These are phyloP conservation scores for Arctium lappa DNA, from an alignment of 129 eudicot genomes.

Conservation along the genomic window DNA sequence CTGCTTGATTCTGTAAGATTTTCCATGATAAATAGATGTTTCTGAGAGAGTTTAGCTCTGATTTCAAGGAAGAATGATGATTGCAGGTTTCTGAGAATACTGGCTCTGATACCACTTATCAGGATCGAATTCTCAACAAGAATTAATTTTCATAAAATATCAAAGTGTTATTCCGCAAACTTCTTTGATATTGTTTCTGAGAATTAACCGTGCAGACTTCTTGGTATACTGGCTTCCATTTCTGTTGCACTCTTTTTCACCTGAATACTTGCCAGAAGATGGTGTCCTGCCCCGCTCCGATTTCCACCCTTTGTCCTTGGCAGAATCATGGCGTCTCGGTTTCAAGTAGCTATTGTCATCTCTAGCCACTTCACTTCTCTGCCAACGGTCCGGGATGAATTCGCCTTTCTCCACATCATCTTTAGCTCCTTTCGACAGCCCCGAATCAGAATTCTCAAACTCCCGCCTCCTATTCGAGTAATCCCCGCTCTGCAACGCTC, in stretches of 20 bases:
- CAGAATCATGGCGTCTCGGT: constrained; percentile 35
- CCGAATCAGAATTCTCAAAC: constrained; percentile 28
- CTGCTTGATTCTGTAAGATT: too few relatives aligned
- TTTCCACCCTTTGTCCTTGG: constrained; percentile 52
- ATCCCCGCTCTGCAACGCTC: constrained; percentile 21
- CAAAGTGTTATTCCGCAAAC: too few relatives aligned
- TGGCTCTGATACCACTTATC: too few relatives aligned
- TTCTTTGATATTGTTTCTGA: too few relatives aligned
- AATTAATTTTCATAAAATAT: too few relatives aligned
- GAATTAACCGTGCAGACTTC: constrained; percentile 65
- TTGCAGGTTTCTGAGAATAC: too few relatives aligned
- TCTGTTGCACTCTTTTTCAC: constrained; percentile 48
- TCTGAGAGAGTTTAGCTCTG: too few relatives aligned
- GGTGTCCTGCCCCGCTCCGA: constrained; percentile 41
- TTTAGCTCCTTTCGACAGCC: constrained; percentile 35
- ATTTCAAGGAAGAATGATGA: too few relatives aligned
- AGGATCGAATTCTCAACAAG: too few relatives aligned
- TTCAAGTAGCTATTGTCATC: constrained; percentile 47
- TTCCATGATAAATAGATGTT: too few relatives aligned
- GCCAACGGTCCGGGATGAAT: constrained; percentile 73
- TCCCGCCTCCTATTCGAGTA: constrained; percentile 29
- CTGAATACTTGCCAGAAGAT: constrained; percentile 55
- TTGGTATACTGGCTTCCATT: constrained; percentile 56
- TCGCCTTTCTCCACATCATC: constrained; percentile 84
- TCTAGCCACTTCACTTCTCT: constrained; percentile 30